Evolutionary conservation across 129 eudicot species (phyloP).

Genomic region (Lactuca sativa): DNA sequence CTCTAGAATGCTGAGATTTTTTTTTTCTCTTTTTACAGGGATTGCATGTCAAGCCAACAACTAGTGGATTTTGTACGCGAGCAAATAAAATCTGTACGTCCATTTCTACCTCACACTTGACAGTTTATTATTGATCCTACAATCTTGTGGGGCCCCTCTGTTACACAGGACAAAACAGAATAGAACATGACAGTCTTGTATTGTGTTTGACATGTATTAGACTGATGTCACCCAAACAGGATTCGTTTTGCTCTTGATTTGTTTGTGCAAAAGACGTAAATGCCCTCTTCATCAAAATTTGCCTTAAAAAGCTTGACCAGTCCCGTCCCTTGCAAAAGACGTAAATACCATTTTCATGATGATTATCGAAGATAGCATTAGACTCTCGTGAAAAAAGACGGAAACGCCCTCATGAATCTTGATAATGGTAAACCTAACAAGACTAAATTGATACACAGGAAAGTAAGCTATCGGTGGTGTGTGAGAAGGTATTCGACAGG

Average conservation of each 20-base stretch:
- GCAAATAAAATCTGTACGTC: constrained; percentile 58
- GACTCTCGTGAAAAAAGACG: background rate
- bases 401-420: background rate
- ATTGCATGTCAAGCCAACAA: constrained; percentile 88
- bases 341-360: background rate
- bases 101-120: background rate
- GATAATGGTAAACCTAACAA: background rate
- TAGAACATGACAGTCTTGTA: no score
- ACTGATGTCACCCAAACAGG: no score
- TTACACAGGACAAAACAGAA: background rate
- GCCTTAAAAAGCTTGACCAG: no score
- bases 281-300: background rate
- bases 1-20: no score
- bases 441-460: constrained; percentile 52
- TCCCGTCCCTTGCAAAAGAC: background rate
- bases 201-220: no score
- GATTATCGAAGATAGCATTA: no score
- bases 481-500: constrained; percentile 62
- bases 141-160: background rate
- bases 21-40: constrained; percentile 47
- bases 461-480: constrained; percentile 58
- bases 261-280: background rate
- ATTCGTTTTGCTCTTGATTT: no score
- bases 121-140: background rate
- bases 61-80: constrained; percentile 75